phyloP scores from a whole-genome alignment of 2,329 filamentous ascomycete genomes.

The Pseudogymnoascus sp. region DNA sequence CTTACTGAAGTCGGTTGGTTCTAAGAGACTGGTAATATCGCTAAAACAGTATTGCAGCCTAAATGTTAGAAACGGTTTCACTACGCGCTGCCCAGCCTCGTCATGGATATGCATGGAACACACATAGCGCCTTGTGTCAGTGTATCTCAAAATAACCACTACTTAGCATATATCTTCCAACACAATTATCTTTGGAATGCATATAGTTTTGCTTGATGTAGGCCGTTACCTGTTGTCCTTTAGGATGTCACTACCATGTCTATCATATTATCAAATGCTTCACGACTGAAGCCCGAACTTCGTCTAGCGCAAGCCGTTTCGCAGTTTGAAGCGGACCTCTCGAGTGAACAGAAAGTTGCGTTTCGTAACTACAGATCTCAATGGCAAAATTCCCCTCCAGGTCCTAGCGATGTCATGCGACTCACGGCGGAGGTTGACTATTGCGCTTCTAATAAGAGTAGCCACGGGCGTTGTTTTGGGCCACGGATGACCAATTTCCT shows the following conservation, averaged over 20 bases:
- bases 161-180: not conserved
- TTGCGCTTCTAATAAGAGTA: conserved; percentile 14
- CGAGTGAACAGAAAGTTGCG: conserved; percentile 29
- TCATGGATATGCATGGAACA: not conserved
- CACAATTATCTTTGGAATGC: not conserved
- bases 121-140: not conserved
- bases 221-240: not conserved
- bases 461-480: conserved; percentile 30
- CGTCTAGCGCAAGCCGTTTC: conserved; percentile 36
- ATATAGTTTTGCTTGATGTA: not conserved
- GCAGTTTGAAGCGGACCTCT: conserved; percentile 34
- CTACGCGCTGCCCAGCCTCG: not conserved
- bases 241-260: conserved; percentile 11
- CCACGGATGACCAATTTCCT: conserved; percentile 37
- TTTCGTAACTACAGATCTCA: conserved; percentile 24
- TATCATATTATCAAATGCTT: conserved; percentile 6
- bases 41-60: not conserved
- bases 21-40: not conserved
- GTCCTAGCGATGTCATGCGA: conserved; percentile 33
- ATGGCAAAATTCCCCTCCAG: conserved; percentile 24
- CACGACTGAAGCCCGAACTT: conserved; percentile 31
- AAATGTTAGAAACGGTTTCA: not conserved
- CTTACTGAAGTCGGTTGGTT: not conserved
- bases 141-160: not conserved
- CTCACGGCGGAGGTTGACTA: conserved; percentile 35